These are phyloP conservation scores for Venturia effusa DNA, from an alignment of 2,329 filamentous ascomycete genomes.

Conservation along the genomic window DNA sequence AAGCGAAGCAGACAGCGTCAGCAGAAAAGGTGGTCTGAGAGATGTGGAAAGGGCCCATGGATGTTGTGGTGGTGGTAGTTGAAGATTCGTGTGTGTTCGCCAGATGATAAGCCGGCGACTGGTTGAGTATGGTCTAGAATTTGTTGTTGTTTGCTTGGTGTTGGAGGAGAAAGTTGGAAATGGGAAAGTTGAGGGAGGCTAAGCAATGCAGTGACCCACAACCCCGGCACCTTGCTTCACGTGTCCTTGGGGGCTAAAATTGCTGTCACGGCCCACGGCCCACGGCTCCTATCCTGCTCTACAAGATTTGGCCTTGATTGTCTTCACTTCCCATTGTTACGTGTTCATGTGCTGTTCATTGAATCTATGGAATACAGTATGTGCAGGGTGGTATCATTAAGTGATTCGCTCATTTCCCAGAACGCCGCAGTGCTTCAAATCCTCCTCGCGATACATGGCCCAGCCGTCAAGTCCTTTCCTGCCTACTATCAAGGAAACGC, in stretches of 20 bases:
- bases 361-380: not conserved
- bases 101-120: conserved; percentile 1
- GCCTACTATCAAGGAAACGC: not conserved
- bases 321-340: not conserved
- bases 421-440: not conserved
- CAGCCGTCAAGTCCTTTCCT: not conserved
- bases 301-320: not conserved
- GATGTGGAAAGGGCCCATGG: conserved; percentile 4
- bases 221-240: not conserved
- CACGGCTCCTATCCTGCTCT: not conserved
- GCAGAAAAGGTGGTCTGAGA: conserved; percentile 2
- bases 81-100: not conserved
- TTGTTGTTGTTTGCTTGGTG: not conserved
- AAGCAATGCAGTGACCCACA: too few species aligned
- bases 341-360: not conserved
- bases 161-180: not conserved
- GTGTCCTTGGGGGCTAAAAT: not conserved
- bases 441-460: not conserved
- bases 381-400: not conserved
- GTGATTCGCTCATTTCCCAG: not conserved
- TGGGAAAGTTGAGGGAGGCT: not conserved
- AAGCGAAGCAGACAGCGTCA: not conserved
- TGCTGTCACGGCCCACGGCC: too few species aligned
- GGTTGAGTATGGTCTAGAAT: not conserved
- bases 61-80: not conserved